Evolutionary conservation across 2,329 filamentous ascomycete species (phyloP).

Genomic region (Calcarisporium arbuscula): DNA sequence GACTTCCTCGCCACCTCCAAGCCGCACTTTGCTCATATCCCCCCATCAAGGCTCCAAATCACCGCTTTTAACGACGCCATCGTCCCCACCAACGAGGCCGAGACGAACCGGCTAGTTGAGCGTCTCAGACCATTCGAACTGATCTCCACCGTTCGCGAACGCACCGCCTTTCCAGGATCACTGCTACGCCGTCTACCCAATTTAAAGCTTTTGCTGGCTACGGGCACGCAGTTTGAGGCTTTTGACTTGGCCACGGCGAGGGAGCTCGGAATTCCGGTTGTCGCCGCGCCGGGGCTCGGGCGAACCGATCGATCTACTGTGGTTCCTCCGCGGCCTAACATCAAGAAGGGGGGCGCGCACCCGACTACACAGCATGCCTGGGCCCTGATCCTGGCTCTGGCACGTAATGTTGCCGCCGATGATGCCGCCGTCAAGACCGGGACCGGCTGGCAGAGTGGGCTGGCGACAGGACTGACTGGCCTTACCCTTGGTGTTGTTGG

Average conservation of each 20-base stretch:
- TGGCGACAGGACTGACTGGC: slow-evolving; percentile 48
- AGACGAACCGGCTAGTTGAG: not conserved
- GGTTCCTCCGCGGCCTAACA: slow-evolving; percentile 16
- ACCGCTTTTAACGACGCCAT: not conserved
- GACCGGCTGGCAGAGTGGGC: slow-evolving; percentile 49
- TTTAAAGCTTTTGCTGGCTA: slow-evolving; percentile 56
- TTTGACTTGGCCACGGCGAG: slow-evolving; percentile 50
- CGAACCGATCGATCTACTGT: not conserved
- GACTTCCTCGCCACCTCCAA: not conserved
- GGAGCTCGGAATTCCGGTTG: slow-evolving; percentile 42
- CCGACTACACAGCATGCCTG: slow-evolving; percentile 51
- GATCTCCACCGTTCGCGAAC: slow-evolving; percentile 1
- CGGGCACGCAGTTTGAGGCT: slow-evolving; percentile 51
- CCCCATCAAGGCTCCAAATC: not conserved
- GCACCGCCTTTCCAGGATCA: slow-evolving; percentile 42
- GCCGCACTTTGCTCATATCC: not conserved
- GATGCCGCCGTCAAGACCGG: slow-evolving; percentile 49
- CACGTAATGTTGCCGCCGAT: slow-evolving; percentile 52
- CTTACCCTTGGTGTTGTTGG: slow-evolving; percentile 57
- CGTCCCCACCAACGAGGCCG: not conserved
- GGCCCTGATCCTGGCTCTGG: slow-evolving; percentile 50
- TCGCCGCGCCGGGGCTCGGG: slow-evolving; percentile 5
- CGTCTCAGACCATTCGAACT: not conserved
- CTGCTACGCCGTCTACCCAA: slow-evolving; percentile 54
- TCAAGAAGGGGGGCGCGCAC: slow-evolving; percentile 28